These are phyloP conservation scores for Acrocalymma vagum DNA, from an alignment of 2,329 filamentous ascomycete genomes.

Conservation along the genomic window DNA sequence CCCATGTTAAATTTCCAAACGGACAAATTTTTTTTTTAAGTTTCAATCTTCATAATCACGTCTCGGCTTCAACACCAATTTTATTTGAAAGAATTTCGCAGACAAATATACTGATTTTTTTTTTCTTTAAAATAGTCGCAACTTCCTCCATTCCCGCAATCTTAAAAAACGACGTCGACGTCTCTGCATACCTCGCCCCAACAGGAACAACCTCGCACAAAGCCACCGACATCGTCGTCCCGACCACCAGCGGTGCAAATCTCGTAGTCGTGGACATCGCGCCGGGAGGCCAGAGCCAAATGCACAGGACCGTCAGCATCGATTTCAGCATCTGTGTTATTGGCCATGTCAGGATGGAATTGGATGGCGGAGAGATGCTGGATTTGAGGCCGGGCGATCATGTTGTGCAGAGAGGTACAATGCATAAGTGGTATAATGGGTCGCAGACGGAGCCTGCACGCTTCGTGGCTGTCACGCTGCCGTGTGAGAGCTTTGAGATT, in stretches of 20 bases:
- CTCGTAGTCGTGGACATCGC: slow-evolving; percentile 23
- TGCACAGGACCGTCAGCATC: slow-evolving; percentile 26
- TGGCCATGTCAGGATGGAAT: slow-evolving; percentile 23
- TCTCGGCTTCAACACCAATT: too few relatives aligned
- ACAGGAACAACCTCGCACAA: slow-evolving; percentile 13
- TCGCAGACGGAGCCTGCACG: slow-evolving; percentile 27
- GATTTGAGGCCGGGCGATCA: slow-evolving; percentile 26
- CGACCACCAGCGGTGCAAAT: slow-evolving; percentile 13
- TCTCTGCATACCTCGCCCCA: slow-evolving; percentile 41
- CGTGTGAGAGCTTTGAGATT: slow-evolving; percentile 29
- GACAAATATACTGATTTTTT: too few relatives aligned
- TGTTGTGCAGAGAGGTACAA: slow-evolving; percentile 29
- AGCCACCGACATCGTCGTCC: slow-evolving; percentile 21
- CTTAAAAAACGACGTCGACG: slow-evolving; percentile 53
- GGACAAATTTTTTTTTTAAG: too few relatives aligned
- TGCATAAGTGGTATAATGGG: slow-evolving; percentile 29
- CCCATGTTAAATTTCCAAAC: too few relatives aligned
- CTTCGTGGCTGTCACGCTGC: slow-evolving; percentile 29
- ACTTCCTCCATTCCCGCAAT: slow-evolving; percentile 51
- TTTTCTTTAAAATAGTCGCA: too few relatives aligned
- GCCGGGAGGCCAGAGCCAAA: slow-evolving; percentile 16
- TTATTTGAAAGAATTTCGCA: too few relatives aligned
- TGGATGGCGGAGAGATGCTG: slow-evolving; percentile 22
- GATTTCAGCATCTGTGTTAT: slow-evolving; percentile 29
- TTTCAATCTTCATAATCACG: too few relatives aligned